Base-by-base conservation (phyloP, 2,329 filamentous ascomycete species). In the Intubia oerlemansii region DNA sequence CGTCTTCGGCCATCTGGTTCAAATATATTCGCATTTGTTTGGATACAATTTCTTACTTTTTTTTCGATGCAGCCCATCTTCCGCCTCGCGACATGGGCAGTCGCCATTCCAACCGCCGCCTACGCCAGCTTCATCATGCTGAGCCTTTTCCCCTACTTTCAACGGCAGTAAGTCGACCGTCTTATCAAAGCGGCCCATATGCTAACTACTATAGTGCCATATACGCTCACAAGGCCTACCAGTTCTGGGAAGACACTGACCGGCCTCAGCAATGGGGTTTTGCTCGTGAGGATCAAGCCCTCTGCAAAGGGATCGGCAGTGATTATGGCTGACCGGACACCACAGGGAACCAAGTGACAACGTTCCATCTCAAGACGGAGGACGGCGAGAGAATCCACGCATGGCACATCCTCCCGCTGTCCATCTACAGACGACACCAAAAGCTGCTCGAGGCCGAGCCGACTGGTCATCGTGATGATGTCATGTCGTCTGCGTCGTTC, bases 361-460 rank as follows among this genome's bases (percentile, higher is more conserved):
- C 85, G 0, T 93, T 95, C 47, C 69, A 66, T 27, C 51, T 95
- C 21, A 53, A 52, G 4, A 88, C 81, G 0, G 56, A 67, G 2
- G 84, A 93, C 46, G 67, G 70, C 22, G 73, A 84, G 47, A 67
- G 57, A 3, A 53, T 95, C 12, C 90, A 88, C 44, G 78, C 77
- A 16, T 95, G 85, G 85, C 85, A 93, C 44, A 62, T 95, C 31
- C 54, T 93, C 27, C 85, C 85, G 0, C 51, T 90, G 6, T 68
- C 74, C 29, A 54, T 80, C 0, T 91, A 90, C 46, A 56, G 68
- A 6, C 59, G 74, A 38, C 63, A 91, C 40, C 76, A 90, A 42
- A 51, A 58, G 14, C 52, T 54, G 10, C 53, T 90, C 10, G 52
- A 63, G 22, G 47, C 51, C 5, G 59, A 68, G 38, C 47, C 52